These are phyloP conservation scores for Teunomyces aglyptinius DNA, from an alignment of 805 yeast genomes.

Conservation along the genomic window DNA sequence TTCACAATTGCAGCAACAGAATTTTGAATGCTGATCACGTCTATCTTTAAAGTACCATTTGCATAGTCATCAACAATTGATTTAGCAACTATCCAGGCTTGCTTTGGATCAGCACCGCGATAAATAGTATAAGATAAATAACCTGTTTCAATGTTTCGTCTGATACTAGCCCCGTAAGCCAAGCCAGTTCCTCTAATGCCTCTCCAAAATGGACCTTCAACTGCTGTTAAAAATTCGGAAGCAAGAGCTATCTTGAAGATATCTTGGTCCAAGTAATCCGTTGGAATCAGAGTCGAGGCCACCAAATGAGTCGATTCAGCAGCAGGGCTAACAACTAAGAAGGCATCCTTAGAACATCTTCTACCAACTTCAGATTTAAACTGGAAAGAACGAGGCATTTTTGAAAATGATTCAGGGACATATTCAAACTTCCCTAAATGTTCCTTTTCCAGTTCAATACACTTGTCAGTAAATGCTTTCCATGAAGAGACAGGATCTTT, in stretches of 20 bases:
- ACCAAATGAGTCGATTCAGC: conserved; percentile 76
- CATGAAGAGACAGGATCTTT: conserved; percentile 59
- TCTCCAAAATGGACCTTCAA: conserved; percentile 97
- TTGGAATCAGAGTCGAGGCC: conserved; percentile 59
- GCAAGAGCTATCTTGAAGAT: conserved; percentile 69
- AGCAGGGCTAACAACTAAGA: conserved; percentile 72
- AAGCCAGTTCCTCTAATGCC: conserved; percentile 93
- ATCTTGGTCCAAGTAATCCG: conserved; percentile 48
- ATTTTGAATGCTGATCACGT: conserved; percentile 60
- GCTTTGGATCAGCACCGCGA: conserved; percentile 79
- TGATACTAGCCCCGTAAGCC: conserved; percentile 81
- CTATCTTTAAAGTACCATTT: conserved; percentile 53
- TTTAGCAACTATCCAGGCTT: conserved; percentile 62
- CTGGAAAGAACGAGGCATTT: conserved; percentile 53
- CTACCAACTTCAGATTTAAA: conserved; percentile 58
- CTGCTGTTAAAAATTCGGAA: conserved; percentile 72
- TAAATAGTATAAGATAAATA: conserved; percentile 64
- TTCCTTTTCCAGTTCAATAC: conserved; percentile 9
- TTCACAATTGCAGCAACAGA: conserved; percentile 77
- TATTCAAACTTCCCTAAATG: conserved; percentile 1
- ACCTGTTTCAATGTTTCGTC: conserved; percentile 62
- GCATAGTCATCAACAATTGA: conserved; percentile 62
- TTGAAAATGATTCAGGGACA: conserved; percentile 15
- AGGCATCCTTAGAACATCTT: conserved; percentile 52
- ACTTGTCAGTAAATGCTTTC: conserved; percentile 35